Conservation (phyloP, 306 rosid genomes). For the Erythrophleum fordii region DNA sequence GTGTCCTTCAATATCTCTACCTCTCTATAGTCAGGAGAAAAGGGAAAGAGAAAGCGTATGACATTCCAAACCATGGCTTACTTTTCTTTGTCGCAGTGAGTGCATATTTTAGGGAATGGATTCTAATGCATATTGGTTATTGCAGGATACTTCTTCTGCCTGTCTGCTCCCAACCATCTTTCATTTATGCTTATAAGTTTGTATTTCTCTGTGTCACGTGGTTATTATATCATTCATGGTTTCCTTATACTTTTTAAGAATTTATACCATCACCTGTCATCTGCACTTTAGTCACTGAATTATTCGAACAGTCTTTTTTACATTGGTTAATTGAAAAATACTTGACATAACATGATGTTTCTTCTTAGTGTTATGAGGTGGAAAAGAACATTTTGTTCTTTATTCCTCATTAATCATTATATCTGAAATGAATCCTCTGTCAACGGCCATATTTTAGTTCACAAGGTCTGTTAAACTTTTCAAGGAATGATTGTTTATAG, state of each 20-base stretch:
- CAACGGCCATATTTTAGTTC: constrained; percentile 2
- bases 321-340: background rate
- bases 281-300: background rate
- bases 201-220: background rate
- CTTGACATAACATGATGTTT: background rate
- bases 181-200: background rate
- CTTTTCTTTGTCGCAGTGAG: background rate
- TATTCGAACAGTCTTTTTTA: background rate
- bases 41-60: background rate
- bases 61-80: background rate
- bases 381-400: constrained; percentile 2
- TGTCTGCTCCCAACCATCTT: background rate
- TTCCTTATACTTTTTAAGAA: background rate
- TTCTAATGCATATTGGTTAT: background rate
- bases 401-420: background rate
- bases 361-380: background rate
- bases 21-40: background rate
- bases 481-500: constrained; percentile 9
- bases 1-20: background rate
- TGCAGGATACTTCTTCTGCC: background rate
- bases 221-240: background rate
- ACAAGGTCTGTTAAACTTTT: constrained; percentile 20
- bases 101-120: background rate
- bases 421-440: background rate
- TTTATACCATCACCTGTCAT: background rate